These are phyloP conservation scores for Aquanectria penicillioides DNA, from an alignment of 2,329 filamentous ascomycete genomes.

Conservation along the genomic window DNA sequence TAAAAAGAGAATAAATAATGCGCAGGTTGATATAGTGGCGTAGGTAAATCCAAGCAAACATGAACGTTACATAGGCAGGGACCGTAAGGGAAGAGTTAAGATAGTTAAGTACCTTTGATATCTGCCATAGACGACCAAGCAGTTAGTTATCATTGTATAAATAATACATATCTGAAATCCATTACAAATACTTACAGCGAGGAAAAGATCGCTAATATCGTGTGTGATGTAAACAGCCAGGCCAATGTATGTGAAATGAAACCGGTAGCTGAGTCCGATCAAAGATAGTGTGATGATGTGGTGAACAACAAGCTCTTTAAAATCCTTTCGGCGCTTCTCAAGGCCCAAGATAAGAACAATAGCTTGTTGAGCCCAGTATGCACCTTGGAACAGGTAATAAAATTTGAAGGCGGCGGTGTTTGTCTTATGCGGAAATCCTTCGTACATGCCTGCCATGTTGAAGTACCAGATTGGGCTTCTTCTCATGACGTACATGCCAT, in stretches of 20 bases:
- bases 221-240: conserved; percentile 92
- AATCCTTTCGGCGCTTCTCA: conserved; percentile 93
- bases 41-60: conserved; percentile 85
- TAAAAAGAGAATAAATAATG: conserved; percentile 79
- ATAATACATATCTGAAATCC: not conserved
- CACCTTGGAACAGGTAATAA: conserved; percentile 92
- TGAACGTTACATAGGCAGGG: conserved; percentile 85
- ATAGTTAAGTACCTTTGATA: conserved; percentile 91
- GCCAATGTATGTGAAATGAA: conserved; percentile 95
- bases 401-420: conserved; percentile 87
- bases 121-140: conserved; percentile 52
- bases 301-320: conserved; percentile 88
- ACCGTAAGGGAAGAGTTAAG: conserved; percentile 79
- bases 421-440: conserved; percentile 82
- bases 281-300: conserved; percentile 87
- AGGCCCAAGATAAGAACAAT: conserved; percentile 85
- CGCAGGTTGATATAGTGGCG: conserved; percentile 84
- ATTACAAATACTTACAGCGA: conserved; percentile 48
- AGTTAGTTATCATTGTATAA: not conserved
- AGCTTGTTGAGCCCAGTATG: conserved; percentile 93
- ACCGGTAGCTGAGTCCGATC: conserved; percentile 87
- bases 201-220: conserved; percentile 93
- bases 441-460: conserved; percentile 89
- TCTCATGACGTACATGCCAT: conserved; percentile 89
- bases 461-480: conserved; percentile 92